Percentiles rank a stretch among this genome's conserved stretches.
phyloP scores from a whole-genome alignment of 2,329 filamentous ascomycete species.

The Claviceps fusiformis region DNA sequence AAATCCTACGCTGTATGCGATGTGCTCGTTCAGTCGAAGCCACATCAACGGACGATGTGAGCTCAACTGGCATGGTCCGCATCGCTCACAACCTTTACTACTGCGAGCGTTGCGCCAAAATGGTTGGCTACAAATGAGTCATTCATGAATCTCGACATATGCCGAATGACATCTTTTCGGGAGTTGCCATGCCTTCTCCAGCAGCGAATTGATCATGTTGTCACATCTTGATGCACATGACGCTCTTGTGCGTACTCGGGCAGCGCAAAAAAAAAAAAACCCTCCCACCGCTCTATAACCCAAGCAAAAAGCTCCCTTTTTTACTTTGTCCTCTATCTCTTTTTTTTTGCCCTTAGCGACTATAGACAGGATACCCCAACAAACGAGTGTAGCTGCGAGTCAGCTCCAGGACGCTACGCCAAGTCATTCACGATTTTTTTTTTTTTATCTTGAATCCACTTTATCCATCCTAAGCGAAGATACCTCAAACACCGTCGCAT shows the following conservation, averaged over 20 bases:
- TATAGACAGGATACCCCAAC: conserved; percentile 5
- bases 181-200: not conserved
- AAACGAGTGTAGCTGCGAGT: not conserved
- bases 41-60: conserved; percentile 45
- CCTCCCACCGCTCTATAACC: not conserved
- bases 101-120: conserved; percentile 48
- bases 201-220: not conserved
- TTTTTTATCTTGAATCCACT: not conserved
- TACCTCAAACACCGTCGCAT: not conserved
- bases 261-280: not conserved
- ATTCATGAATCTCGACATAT: not conserved
- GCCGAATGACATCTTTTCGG: not conserved
- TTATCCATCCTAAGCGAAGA: not conserved
- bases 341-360: not conserved
- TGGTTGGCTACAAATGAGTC: conserved; percentile 47
- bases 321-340: not conserved
- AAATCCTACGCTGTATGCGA: conserved; percentile 49
- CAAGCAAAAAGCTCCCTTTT: not conserved
- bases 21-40: conserved; percentile 47
- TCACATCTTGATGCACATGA: not conserved
- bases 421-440: not conserved
- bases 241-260: not conserved
- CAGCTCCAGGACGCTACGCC: not conserved
- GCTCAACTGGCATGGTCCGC: conserved; percentile 47
- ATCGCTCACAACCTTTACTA: conserved; percentile 55